phyloP scores from a whole-genome alignment of 495 filamentous ascomycete species.

The Lentithecium fluviatile region DNA sequence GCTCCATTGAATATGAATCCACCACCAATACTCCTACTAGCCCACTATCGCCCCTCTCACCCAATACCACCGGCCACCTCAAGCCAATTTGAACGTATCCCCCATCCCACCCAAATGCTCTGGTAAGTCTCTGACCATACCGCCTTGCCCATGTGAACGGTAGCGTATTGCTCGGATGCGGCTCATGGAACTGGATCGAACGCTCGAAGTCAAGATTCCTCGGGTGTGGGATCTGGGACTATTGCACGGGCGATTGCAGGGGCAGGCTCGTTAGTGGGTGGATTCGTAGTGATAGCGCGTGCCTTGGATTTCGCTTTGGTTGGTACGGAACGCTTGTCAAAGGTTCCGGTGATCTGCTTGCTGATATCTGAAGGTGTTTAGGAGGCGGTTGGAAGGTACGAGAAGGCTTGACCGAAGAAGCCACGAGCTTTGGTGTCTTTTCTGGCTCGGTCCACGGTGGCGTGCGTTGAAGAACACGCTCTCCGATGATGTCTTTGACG shows the following conservation, averaged over 20 bases:
- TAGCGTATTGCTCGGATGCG: conserved; percentile 52
- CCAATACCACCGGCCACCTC: not conserved
- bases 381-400: not conserved
- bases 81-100: conserved; percentile 39
- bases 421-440: not conserved
- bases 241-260: too few species aligned
- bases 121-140: conserved; percentile 47
- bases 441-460: not conserved
- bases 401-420: not conserved
- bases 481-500: not conserved
- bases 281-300: not conserved
- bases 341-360: not conserved
- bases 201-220: conserved; percentile 42
- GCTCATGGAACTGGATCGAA: conserved; percentile 55
- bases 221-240: too few species aligned
- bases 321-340: not conserved
- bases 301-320: not conserved
- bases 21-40: too few species aligned
- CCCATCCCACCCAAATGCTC: conserved; percentile 50
- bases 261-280: too few species aligned
- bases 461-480: not conserved
- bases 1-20: too few species aligned
- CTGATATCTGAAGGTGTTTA: not conserved
- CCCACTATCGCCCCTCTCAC: not conserved
- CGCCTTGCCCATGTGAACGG: conserved; percentile 42